Evolutionary conservation across 371 early-diverging fungal species (phyloP).

Genomic region (Dinochytrium kinnereticum): DNA sequence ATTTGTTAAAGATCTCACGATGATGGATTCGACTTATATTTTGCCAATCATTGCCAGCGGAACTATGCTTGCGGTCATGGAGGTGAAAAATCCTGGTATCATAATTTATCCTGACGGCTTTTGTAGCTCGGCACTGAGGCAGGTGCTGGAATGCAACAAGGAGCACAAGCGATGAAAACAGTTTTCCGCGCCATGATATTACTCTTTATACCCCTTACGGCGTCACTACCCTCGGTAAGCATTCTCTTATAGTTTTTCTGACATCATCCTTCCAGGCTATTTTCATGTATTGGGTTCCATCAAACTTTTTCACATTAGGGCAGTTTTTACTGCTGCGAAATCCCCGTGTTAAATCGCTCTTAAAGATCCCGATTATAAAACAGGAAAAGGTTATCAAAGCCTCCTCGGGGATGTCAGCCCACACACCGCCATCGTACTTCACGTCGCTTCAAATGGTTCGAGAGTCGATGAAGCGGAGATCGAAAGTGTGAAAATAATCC

Average conservation of each 20-base stretch:
- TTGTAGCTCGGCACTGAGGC: slow-evolving; percentile 29
- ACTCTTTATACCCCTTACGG: slow-evolving; percentile 70
- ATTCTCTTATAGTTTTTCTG: neutral
- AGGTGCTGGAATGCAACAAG: slow-evolving; percentile 20
- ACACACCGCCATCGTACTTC: neutral
- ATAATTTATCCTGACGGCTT: neutral
- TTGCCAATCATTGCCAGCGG: slow-evolving; percentile 78
- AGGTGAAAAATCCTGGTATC: slow-evolving; percentile 48
- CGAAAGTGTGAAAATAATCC: too few relatives aligned
- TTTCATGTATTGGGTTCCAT: slow-evolving; percentile 86
- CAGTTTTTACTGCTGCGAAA: slow-evolving; percentile 72
- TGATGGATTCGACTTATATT: slow-evolving; percentile 80
- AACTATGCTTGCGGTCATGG: slow-evolving; percentile 77
- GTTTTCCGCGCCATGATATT: slow-evolving; percentile 70
- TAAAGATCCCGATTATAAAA: neutral
- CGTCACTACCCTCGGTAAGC: slow-evolving; percentile 77
- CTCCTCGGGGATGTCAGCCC: neutral
- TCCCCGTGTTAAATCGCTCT: slow-evolving; percentile 48
- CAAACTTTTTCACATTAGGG: slow-evolving; percentile 71
- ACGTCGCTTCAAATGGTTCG: neutral
- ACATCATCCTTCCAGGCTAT: slow-evolving; percentile 60
- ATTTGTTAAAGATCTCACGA: slow-evolving; percentile 86
- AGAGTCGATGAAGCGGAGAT: neutral
- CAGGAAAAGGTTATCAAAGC: too few relatives aligned
- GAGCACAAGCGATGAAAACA: slow-evolving; percentile 60